These are phyloP conservation scores for Aegilops speltoides DNA, from an alignment of 176 grass and related monocot species.

Conservation along the genomic window DNA sequence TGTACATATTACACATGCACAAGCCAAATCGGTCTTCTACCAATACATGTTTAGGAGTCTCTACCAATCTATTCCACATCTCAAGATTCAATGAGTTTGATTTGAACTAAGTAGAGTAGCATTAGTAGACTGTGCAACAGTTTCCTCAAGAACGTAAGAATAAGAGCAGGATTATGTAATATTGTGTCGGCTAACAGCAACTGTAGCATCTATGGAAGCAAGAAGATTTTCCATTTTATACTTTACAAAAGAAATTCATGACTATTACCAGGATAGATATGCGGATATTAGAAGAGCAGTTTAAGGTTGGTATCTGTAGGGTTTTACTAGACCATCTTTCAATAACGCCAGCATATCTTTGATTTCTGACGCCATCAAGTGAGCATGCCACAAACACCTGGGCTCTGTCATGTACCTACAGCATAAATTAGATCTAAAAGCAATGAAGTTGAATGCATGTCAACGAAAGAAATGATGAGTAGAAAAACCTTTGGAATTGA, in stretches of 20 bases:
- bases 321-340: conserved; percentile 87
- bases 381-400: conserved; percentile 92
- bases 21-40: not conserved
- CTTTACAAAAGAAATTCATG: not conserved
- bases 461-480: not conserved
- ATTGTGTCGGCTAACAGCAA: not conserved
- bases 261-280: conserved; percentile 84
- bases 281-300: conserved; percentile 63
- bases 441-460: conserved; percentile 16
- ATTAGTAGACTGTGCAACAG: conserved; percentile 1
- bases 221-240: not conserved
- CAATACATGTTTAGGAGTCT: not conserved
- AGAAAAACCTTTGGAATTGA: conserved; percentile 74
- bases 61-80: not conserved
- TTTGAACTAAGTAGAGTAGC: not conserved
- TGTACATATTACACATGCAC: not conserved
- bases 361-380: conserved; percentile 40
- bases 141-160: not conserved
- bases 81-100: not conserved
- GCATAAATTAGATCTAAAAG: conserved; percentile 32
- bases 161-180: not conserved
- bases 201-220: not conserved
- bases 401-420: conserved; percentile 95
- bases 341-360: conserved; percentile 62
- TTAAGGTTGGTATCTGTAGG: conserved; percentile 63